These are phyloP conservation scores for Debaryomyces sp. DNA, from an alignment of 1,139 yeast genomes.

Conservation along the genomic window DNA sequence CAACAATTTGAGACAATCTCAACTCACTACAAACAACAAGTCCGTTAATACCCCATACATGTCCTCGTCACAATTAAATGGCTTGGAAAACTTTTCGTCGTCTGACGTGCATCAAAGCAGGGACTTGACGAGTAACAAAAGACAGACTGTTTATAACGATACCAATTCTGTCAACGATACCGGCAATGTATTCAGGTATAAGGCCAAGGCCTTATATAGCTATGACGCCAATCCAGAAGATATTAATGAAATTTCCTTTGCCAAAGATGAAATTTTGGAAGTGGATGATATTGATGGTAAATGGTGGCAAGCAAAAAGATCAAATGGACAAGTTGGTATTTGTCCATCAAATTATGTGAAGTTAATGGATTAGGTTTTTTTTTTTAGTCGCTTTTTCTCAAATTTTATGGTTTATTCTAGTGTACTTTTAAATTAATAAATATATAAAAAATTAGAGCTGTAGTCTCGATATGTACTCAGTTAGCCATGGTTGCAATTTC, in stretches of 20 bases:
- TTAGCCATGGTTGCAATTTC: neutral
- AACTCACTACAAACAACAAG: conserved; percentile 35
- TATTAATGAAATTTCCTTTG: conserved; percentile 88
- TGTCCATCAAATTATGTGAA: conserved; percentile 95
- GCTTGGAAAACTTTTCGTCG: conserved; percentile 57
- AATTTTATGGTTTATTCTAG: conserved; percentile 3
- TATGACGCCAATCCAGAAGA: conserved; percentile 95
- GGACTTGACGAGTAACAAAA: conserved; percentile 37
- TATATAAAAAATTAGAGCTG: neutral
- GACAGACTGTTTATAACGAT: conserved; percentile 32
- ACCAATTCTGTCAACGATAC: conserved; percentile 30
- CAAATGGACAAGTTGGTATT: conserved; percentile 92
- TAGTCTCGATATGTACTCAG: neutral
- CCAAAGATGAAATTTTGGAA: conserved; percentile 85
- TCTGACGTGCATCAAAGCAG: conserved; percentile 40
- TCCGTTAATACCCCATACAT: conserved; percentile 42
- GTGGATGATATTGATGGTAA: conserved; percentile 94
- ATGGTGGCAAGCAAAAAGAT: conserved; percentile 97
- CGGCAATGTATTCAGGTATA: conserved; percentile 59
- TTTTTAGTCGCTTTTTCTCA: neutral
- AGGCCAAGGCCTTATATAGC: conserved; percentile 83
- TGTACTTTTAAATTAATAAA: conserved; percentile 2
- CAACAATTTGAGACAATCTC: conserved; percentile 40
- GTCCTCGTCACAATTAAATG: conserved; percentile 58
- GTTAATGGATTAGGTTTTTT: conserved; percentile 43